Percentiles rank a stretch among this genome's conserved stretches.
phyloP scores from a whole-genome alignment of 2,329 filamentous ascomycete genomes.

The Aotearoamyces nothofagi region DNA sequence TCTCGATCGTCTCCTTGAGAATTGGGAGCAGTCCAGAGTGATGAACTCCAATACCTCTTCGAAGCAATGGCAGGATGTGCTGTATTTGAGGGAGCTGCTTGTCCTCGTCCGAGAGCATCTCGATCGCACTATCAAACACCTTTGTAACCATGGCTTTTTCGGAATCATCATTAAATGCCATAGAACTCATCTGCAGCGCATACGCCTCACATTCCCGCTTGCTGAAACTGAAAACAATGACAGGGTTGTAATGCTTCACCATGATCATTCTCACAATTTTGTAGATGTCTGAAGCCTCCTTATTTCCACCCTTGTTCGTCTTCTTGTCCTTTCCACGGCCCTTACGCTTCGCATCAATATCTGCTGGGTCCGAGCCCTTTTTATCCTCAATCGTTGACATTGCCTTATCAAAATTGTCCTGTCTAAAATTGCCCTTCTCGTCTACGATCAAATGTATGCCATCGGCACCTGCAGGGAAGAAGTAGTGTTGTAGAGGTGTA shows the following conservation, averaged over 20 bases:
- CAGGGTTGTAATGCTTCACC: slow-evolving; percentile 90
- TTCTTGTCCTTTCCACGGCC: slow-evolving; percentile 88
- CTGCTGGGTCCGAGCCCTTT: slow-evolving; percentile 70
- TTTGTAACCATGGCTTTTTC: slow-evolving; percentile 91
- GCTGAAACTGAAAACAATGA: slow-evolving; percentile 99
- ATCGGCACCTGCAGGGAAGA: slow-evolving; percentile 84
- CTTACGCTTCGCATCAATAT: slow-evolving; percentile 65
- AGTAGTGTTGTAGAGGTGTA: slow-evolving; percentile 93
- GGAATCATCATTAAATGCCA: slow-evolving; percentile 91
- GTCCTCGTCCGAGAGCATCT: slow-evolving; percentile 84
- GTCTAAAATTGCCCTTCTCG: slow-evolving; percentile 89
- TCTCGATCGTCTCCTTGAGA: slow-evolving; percentile 96
- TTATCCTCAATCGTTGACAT: slow-evolving; percentile 83
- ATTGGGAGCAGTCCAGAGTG: slow-evolving; percentile 92
- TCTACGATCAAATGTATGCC: slow-evolving; percentile 92
- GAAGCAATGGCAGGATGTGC: slow-evolving; percentile 75
- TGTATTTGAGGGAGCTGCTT: slow-evolving; percentile 77
- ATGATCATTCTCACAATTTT: slow-evolving; percentile 99
- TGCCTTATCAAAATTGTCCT: slow-evolving; percentile 93
- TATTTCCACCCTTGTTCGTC: slow-evolving; percentile 70
- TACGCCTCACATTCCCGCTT: slow-evolving; percentile 91
- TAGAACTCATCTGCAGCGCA: slow-evolving; percentile 70
- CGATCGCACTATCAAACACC: slow-evolving; percentile 87
- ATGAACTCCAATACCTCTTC: slow-evolving; percentile 90
- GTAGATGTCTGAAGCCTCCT: slow-evolving; percentile 68